phyloP scores from a whole-genome alignment of 257 asterid genomes.

The Galeopsis tetrahit region DNA sequence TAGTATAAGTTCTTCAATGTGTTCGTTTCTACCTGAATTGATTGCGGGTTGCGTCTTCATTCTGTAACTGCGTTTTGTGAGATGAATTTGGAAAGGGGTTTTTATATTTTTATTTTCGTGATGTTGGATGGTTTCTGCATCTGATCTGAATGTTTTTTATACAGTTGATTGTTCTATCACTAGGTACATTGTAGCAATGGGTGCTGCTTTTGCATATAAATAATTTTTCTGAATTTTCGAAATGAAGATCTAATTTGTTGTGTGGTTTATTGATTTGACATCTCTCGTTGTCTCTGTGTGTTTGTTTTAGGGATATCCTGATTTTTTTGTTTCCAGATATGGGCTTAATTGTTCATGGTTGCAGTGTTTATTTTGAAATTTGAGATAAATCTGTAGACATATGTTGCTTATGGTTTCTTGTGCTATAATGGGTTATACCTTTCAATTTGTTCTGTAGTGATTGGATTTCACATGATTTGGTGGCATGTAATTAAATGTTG shows the following conservation, averaged over 20 bases:
- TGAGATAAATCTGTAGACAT: constrained; percentile 2
- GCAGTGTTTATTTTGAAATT: no score
- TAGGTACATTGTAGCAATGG: neutral
- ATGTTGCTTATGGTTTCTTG: neutral
- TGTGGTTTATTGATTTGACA: constrained; percentile 29
- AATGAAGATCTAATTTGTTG: constrained; percentile 3
- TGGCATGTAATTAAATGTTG: neutral
- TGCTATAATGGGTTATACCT: neutral
- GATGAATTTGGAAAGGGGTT: constrained; percentile 3
- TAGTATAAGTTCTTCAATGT: neutral
- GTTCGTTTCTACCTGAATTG: neutral
- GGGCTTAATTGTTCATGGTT: no score
- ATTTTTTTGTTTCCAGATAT: neutral
- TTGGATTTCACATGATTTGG: no score
- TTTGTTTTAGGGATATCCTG: neutral
- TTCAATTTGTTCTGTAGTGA: neutral
- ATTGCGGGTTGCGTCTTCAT: constrained; percentile 5
- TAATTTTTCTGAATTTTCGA: neutral
- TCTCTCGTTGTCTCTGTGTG: constrained; percentile 16
- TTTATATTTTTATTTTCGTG: constrained; percentile 21
- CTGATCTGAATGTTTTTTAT: constrained; percentile 30
- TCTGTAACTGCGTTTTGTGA: constrained; percentile 22
- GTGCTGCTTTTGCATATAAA: constrained; percentile 4
- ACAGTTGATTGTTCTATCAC: constrained; percentile 5
- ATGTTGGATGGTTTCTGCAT: constrained; percentile 29